A percentile compares a stretch with the other conserved stretches of the same genome.
phyloP scores from a whole-genome alignment of 257 asterid species.

The Solanum etuberosum region DNA sequence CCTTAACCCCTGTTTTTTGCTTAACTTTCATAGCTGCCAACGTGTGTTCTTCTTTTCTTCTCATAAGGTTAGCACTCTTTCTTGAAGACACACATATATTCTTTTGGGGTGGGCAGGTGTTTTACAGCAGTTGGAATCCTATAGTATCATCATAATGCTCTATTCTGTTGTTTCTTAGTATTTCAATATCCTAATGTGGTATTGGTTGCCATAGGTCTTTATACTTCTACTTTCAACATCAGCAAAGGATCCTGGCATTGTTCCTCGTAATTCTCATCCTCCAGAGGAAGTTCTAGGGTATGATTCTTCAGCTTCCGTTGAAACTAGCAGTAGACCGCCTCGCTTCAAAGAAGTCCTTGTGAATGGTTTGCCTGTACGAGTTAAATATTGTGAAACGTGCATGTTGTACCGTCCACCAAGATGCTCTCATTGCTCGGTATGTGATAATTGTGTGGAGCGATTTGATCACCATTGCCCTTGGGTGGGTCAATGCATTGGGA shows the following conservation, averaged over 20 bases:
- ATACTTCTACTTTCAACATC: constrained; percentile 56
- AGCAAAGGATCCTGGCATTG: constrained; percentile 68
- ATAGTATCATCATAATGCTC: background rate
- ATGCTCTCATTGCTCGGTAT: constrained; percentile 77
- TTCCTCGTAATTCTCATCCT: constrained; percentile 53
- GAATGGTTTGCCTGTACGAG: constrained; percentile 48
- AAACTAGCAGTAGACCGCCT: constrained; percentile 19
- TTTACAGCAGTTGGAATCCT: background rate
- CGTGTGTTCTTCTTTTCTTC: background rate
- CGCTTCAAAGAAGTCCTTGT: constrained; percentile 46
- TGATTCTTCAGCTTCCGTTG: constrained; percentile 18
- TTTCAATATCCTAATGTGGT: background rate
- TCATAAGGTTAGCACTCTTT: background rate
- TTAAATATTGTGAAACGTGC: constrained; percentile 70
- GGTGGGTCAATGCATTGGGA: constrained; percentile 82
- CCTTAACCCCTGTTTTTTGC: background rate
- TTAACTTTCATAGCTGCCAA: background rate
- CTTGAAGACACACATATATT: background rate
- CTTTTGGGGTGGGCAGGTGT: background rate
- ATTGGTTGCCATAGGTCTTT: constrained; percentile 7
- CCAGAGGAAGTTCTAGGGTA: constrained; percentile 26
- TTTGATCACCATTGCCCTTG: constrained; percentile 92
- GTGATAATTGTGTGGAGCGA: constrained; percentile 75
- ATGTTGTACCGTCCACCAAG: constrained; percentile 76
- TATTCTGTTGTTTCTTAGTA: background rate